Conservation (phyloP, 225 moss, liverwort and hornwort genomes). For the Polytrichum formosum region DNA sequence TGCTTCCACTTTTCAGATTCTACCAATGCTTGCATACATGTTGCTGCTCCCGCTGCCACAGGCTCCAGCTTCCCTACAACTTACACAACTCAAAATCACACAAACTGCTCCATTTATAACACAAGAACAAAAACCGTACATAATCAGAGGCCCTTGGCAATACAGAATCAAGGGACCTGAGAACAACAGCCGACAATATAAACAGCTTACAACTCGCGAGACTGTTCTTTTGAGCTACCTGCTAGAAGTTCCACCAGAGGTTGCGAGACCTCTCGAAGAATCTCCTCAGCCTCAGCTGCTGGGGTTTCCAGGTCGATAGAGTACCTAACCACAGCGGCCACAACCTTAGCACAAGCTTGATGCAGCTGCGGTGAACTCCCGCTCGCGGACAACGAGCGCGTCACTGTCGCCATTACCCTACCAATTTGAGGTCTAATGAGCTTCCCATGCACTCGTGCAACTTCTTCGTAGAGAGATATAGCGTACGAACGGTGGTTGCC, state of each 20-base stretch:
- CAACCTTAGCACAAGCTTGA: constrained; percentile 81
- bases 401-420: constrained; percentile 73
- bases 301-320: constrained; percentile 56
- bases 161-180: no score
- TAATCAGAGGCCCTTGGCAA: no score
- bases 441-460: constrained; percentile 82
- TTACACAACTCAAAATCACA: no score
- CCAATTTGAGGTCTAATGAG: constrained; percentile 74
- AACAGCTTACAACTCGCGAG: not conserved
- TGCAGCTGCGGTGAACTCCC: constrained; percentile 81
- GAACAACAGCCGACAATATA: no score
- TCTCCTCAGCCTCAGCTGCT: constrained; percentile 44
- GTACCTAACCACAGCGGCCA: constrained; percentile 54
- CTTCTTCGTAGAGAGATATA: constrained; percentile 80
- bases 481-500: constrained; percentile 67
- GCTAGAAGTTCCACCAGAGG: constrained; percentile 58
- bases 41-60: constrained; percentile 73
- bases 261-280: constrained; percentile 60
- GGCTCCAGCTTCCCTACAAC: constrained; percentile 58
- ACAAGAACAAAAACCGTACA: no score
- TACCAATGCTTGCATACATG: constrained; percentile 77
- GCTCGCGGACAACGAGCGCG: constrained; percentile 59
- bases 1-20: constrained; percentile 82
- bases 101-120: no score
- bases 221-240: constrained; percentile 18